phyloP scores from a whole-genome alignment of 2,329 filamentous ascomycete species.

The Phyllosticta capitalensis region DNA sequence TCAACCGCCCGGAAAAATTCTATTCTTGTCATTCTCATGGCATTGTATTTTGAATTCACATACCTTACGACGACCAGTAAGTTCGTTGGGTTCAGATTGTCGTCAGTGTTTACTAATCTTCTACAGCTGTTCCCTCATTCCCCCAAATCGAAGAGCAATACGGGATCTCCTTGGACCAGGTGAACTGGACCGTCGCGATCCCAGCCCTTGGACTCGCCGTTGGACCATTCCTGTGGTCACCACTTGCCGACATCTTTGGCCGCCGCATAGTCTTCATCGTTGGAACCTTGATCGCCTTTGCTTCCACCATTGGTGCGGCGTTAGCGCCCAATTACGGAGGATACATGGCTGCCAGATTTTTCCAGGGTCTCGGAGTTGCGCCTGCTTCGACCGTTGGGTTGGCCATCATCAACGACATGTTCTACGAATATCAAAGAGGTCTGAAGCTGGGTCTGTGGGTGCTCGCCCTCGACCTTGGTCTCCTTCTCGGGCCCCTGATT shows the following conservation, averaged over 20 bases:
- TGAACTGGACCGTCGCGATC: constrained; percentile 48
- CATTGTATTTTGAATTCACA: constrained; percentile 49
- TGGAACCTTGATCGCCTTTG: constrained; percentile 34
- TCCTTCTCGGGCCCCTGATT: constrained; percentile 41
- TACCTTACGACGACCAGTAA: constrained; percentile 46
- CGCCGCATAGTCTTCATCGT: constrained; percentile 39
- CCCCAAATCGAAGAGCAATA: constrained; percentile 40
- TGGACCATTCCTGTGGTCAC: constrained; percentile 23
- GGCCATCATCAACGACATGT: constrained; percentile 46
- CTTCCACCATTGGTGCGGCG: constrained; percentile 34
- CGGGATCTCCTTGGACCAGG: constrained; percentile 28
- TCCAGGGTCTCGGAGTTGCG: constrained; percentile 47
- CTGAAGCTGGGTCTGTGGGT: constrained; percentile 49
- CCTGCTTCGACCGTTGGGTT: constrained; percentile 47
- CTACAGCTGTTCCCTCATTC: constrained; percentile 41
- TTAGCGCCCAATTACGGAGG: constrained; percentile 33
- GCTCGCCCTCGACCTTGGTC: constrained; percentile 44
- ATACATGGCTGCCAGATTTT: constrained; percentile 51
- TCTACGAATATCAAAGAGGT: constrained; percentile 48
- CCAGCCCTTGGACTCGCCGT: constrained; percentile 23
- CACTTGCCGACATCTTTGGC: constrained; percentile 24
- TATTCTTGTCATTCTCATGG: constrained; percentile 45
- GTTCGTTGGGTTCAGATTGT: neutral
- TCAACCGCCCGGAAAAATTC: constrained; percentile 29
- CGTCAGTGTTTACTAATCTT: neutral